These are phyloP conservation scores for Flaveria robusta DNA, from an alignment of 129 eudicot genomes.

Conservation along the genomic window DNA sequence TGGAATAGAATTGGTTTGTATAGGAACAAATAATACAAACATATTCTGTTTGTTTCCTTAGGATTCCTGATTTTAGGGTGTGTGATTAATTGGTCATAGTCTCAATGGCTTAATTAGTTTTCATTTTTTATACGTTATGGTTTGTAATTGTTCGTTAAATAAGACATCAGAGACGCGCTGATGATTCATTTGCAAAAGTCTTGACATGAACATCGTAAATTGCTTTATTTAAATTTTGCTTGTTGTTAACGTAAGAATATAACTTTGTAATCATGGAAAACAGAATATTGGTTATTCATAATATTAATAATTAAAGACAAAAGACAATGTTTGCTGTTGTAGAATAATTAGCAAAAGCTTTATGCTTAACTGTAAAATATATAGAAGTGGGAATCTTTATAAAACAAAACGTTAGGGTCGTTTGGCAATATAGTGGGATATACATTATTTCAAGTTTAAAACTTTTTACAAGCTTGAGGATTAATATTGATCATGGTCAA, in stretches of 20 bases:
- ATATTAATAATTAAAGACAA: no score
- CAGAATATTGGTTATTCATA: no score
- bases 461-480: not conserved
- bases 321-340: no score
- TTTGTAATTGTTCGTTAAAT: slow-evolving; percentile 29
- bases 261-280: no score
- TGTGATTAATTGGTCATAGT: slow-evolving; percentile 41
- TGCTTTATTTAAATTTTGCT: not conserved
- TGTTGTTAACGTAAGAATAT: no score
- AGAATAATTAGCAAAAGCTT: no score
- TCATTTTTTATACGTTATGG: slow-evolving; percentile 27
- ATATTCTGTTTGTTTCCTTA: slow-evolving; percentile 24
- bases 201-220: not conserved
- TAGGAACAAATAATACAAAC: slow-evolving; percentile 26
- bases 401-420: no score
- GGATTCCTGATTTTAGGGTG: slow-evolving; percentile 17
- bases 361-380: no score
- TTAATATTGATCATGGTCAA: not conserved
- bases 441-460: no score
- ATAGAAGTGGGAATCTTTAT: no score
- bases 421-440: no score
- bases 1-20: slow-evolving; percentile 17
- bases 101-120: slow-evolving; percentile 30
- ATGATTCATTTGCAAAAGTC: slow-evolving; percentile 27
- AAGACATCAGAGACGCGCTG: slow-evolving; percentile 11